phyloP scores from a whole-genome alignment of 225 moss, liverwort and hornwort species.

The Antitrichia curtipendula region DNA sequence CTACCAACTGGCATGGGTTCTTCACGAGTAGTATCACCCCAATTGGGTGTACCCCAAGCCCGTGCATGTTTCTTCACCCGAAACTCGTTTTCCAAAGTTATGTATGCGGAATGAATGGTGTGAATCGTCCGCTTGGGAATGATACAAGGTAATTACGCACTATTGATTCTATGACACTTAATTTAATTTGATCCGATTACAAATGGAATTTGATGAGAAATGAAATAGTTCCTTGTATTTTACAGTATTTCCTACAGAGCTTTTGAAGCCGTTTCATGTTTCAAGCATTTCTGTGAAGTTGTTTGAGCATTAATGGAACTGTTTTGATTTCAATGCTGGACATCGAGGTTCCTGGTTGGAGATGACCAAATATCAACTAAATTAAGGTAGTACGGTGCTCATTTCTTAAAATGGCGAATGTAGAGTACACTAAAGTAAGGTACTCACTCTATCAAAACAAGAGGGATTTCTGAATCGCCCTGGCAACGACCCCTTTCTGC shows the following conservation, averaged over 20 bases:
- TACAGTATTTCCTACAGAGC: neutral
- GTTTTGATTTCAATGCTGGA: neutral
- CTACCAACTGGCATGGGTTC: neutral
- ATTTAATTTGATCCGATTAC: too few relatives aligned
- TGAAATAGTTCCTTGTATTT: neutral
- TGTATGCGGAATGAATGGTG: neutral
- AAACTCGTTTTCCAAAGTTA: neutral
- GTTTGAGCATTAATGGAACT: neutral
- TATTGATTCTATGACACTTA: neutral
- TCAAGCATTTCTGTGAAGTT: neutral
- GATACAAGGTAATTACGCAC: neutral
- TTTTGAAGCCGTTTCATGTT: neutral
- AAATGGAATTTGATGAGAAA: neutral
- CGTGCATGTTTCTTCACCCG: neutral
- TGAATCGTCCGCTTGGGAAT: neutral
- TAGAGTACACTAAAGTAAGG: neutral
- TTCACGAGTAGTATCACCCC: constrained; percentile 17
- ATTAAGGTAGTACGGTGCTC: neutral
- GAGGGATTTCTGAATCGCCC: constrained; percentile 34
- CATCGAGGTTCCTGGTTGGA: neutral
- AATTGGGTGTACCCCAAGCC: neutral
- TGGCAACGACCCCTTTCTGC: constrained; percentile 63
- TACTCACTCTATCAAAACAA: constrained; percentile 1
- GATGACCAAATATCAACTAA: neutral
- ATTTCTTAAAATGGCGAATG: neutral